These are phyloP conservation scores for Themeda triandra DNA, from an alignment of 176 grass and related monocot genomes.

Conservation along the genomic window DNA sequence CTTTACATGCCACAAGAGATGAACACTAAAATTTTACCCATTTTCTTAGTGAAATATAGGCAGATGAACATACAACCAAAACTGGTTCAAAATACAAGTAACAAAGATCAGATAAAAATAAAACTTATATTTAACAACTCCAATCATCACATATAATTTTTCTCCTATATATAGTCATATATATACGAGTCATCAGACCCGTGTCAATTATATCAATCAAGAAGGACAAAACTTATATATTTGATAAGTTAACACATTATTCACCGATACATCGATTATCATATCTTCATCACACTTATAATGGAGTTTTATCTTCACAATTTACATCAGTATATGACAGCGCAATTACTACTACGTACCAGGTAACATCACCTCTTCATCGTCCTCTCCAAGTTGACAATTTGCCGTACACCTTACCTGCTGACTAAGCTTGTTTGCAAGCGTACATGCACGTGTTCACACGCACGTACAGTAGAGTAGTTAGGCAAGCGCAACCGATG, in stretches of 20 bases:
- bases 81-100: background rate
- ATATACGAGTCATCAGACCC: background rate
- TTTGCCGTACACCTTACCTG: background rate
- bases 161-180: too few species aligned
- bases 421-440: background rate
- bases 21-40: background rate
- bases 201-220: background rate
- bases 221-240: background rate
- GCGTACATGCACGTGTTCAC: slow-evolving; percentile 39
- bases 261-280: background rate
- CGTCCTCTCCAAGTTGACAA: background rate
- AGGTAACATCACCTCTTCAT: slow-evolving; percentile 12
- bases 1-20: too few species aligned
- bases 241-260: background rate
- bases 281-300: slow-evolving; percentile 3
- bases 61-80: background rate
- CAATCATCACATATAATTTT: too few species aligned
- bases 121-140: too few species aligned
- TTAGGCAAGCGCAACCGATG: background rate
- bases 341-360: slow-evolving; percentile 34
- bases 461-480: slow-evolving; percentile 37
- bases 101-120: too few species aligned
- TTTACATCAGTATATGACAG: slow-evolving; percentile 50
- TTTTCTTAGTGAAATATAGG: background rate
- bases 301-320: slow-evolving; percentile 39